Evolutionary conservation across 805 yeast genomes (phyloP), one percentile per base, ranked within the genome.

Genomic region (Saturnispora sanitii): DNA sequence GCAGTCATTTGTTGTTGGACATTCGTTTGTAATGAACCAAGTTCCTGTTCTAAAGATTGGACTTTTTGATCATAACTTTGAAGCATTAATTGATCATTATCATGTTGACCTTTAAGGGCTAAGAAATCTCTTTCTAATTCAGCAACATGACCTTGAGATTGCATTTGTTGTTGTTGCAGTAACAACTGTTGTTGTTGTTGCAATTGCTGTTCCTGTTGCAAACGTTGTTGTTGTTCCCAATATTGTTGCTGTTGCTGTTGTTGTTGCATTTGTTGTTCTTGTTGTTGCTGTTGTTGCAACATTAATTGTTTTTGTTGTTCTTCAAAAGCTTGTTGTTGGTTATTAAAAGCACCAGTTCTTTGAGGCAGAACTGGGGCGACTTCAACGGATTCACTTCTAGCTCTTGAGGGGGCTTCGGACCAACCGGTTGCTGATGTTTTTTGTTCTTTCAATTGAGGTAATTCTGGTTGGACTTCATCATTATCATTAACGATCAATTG

Each of bases 61-160:
- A 88, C 95, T 42, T 94, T 68, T 46, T 77, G 71, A 57, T 88
- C 96, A 56, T 88, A 88, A 58, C 86, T 95, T 57, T 81, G 85
- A 40, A 88, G 68, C 64, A 88, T 66, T 49, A 75, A 67, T 57
- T 85, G 95, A 56, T 85, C 94, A 50, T 78, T 82, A 49, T 87
- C 94, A 53, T 82, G 84, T 53, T 86, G 95, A 28, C 80, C 83
- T 49, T 79, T 74, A 48, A 86, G 66, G 47, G 78, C 73, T 29
- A 83, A 64, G 37, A 88, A 60, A 56, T 87, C 95, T 50, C 85
- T 80, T 57, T 87, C 95, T 41, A 84, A 66, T 48, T 83, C 88
- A 0, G 88, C 77, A 25, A 78, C 84, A 46, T 84, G 70, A 22
- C 87, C 86, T 54, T 82, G 84, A 7, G 81, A 78, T 50, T 82